Percentiles rank a stretch among this genome's conserved stretches.
phyloP scores from a whole-genome alignment of 139 green algal genomes.

The Micractinium sp. region DNA sequence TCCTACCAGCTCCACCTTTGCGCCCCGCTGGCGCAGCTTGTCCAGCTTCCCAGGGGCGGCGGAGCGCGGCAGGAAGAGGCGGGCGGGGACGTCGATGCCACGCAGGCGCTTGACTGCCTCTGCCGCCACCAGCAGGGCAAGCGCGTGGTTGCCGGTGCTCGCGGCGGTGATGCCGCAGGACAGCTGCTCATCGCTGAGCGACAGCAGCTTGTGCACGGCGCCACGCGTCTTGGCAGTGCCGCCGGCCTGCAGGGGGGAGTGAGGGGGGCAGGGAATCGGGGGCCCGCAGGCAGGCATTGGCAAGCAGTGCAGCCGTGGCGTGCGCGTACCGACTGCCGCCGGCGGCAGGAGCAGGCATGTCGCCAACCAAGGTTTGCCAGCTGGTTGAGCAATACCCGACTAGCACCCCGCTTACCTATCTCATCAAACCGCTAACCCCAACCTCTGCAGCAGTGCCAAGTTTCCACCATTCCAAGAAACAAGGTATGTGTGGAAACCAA shows the following conservation, averaged over 20 bases:
- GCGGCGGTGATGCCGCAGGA: slow-evolving; percentile 51
- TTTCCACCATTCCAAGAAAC: too few species aligned
- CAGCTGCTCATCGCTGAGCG: slow-evolving; percentile 37
- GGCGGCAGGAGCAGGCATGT: too few species aligned
- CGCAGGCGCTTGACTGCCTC: neutral
- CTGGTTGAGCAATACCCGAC: too few species aligned
- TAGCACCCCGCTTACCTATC: too few species aligned
- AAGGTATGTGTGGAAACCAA: too few species aligned
- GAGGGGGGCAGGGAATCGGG: too few species aligned
- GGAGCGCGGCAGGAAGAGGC: slow-evolving; percentile 63
- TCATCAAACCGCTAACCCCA: too few species aligned
- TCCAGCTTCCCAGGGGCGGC: slow-evolving; percentile 48
- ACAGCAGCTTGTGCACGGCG: slow-evolving; percentile 59
- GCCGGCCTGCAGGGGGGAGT: slow-evolving; percentile 13
- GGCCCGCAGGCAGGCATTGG: too few species aligned
- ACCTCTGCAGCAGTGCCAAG: too few species aligned
- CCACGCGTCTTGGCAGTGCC: slow-evolving; percentile 68
- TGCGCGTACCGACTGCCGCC: too few species aligned
- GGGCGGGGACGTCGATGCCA: neutral
- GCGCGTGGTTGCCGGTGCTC: slow-evolving; percentile 73
- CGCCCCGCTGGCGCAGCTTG: slow-evolving; percentile 48
- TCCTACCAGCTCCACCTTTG: slow-evolving; percentile 34
- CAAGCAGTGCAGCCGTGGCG: too few species aligned
- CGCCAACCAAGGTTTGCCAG: too few species aligned
- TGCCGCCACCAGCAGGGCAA: slow-evolving; percentile 63